Evolutionary conservation across 805 yeast genomes (phyloP).

Genomic region (Saccharomycopsis microspora): DNA sequence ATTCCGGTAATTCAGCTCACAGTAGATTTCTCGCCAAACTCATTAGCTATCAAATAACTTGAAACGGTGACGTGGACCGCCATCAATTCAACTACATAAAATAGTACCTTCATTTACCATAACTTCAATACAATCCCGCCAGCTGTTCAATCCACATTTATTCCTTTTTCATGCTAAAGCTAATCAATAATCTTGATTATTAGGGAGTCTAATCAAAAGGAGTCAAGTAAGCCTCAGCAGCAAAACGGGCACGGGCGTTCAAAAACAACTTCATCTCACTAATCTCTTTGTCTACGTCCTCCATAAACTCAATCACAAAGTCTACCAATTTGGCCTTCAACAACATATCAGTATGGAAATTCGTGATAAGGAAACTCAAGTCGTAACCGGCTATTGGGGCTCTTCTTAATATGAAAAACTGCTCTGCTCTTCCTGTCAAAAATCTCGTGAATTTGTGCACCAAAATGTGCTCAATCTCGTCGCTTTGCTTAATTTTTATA

Average conservation of each 20-base stretch:
- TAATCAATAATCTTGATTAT: too few species aligned
- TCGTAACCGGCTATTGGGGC: constrained; percentile 86
- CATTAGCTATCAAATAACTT: too few species aligned
- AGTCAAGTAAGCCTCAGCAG: constrained; percentile 89
- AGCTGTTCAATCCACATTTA: too few species aligned
- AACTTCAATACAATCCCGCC: too few species aligned
- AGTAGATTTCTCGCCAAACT: too few species aligned
- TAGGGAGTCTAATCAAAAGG: constrained; percentile 53
- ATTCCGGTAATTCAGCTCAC: too few species aligned
- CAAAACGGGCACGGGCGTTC: constrained; percentile 95
- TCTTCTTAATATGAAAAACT: constrained; percentile 84
- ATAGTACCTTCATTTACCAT: too few species aligned
- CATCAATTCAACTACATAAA: too few species aligned
- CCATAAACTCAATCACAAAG: constrained; percentile 97
- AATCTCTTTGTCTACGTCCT: constrained; percentile 96
- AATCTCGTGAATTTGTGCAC: constrained; percentile 93
- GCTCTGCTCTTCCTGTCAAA: constrained; percentile 90
- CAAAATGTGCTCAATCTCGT: constrained; percentile 88
- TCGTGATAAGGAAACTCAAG: constrained; percentile 85
- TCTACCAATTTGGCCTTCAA: constrained; percentile 91
- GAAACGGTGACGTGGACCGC: too few species aligned
- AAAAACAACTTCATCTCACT: constrained; percentile 96
- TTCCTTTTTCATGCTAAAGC: too few species aligned
- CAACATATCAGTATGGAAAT: constrained; percentile 92
- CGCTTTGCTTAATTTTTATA: constrained; percentile 91